These are phyloP conservation scores for Vitellaria paradoxa DNA, from an alignment of 179 eudicot species.

Conservation along the genomic window DNA sequence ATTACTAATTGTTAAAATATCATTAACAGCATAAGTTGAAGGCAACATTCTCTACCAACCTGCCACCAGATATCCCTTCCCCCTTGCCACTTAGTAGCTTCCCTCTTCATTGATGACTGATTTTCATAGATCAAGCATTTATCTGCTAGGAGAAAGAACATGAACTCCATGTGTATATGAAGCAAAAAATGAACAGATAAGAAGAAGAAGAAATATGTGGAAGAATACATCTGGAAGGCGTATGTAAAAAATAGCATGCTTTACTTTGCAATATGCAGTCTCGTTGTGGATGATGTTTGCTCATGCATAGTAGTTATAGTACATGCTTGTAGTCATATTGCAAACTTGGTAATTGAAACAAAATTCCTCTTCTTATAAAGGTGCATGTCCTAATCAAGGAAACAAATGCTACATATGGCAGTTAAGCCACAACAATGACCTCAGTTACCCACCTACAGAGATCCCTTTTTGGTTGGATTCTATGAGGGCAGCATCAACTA, in stretches of 20 bases:
- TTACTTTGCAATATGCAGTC: neutral
- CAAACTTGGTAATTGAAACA: neutral
- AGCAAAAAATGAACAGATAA: neutral
- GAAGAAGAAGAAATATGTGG: neutral
- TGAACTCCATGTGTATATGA: neutral
- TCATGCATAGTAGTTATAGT: neutral
- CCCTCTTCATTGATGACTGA: constrained; percentile 66
- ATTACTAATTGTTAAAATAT: neutral
- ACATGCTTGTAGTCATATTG: neutral
- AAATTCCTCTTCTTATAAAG: neutral
- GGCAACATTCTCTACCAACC: constrained; percentile 42
- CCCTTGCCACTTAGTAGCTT: constrained; percentile 71
- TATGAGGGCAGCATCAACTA: constrained; percentile 75
- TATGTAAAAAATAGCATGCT: neutral
- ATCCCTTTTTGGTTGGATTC: constrained; percentile 64
- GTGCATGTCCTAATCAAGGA: neutral
- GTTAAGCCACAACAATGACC: neutral
- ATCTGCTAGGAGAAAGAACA: constrained; percentile 43
- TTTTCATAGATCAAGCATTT: constrained; percentile 85
- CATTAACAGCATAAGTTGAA: neutral
- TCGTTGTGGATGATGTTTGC: neutral
- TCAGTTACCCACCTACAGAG: constrained; percentile 51
- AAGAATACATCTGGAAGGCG: neutral
- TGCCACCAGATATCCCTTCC: constrained; percentile 99
- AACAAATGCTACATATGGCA: neutral